These are phyloP conservation scores for Trypanosoma scelopori DNA, from an alignment of 208 protist species.

Conservation along the genomic window DNA sequence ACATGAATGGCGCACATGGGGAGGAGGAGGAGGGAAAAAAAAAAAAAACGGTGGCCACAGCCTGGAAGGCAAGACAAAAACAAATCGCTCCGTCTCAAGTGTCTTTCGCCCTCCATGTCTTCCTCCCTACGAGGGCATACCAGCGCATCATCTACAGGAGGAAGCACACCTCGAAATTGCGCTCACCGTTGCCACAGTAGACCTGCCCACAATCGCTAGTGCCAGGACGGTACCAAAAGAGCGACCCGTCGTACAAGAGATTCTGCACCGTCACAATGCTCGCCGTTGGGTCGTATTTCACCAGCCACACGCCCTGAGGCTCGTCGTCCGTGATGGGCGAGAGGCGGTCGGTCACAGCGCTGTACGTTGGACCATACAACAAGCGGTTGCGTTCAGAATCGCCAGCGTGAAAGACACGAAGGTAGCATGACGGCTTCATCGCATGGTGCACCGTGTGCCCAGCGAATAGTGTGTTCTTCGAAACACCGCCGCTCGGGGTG, in stretches of 20 bases:
- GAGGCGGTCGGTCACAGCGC: slow-evolving; percentile 77
- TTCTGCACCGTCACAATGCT: slow-evolving; percentile 86
- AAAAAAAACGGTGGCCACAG: no score
- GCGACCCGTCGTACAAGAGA: slow-evolving; percentile 75
- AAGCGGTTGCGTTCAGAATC: slow-evolving; percentile 47
- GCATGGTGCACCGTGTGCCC: slow-evolving; percentile 79
- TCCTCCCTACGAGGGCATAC: neutral
- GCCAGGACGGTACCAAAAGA: slow-evolving; percentile 87
- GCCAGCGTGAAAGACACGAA: slow-evolving; percentile 54
- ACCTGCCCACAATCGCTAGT: slow-evolving; percentile 80
- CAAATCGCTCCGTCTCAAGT: no score
- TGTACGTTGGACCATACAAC: slow-evolving; percentile 85
- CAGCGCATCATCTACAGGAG: slow-evolving; percentile 52
- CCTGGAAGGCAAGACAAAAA: slow-evolving; percentile 11
- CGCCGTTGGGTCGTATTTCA: slow-evolving; percentile 82
- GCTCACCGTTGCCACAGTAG: slow-evolving; percentile 84
- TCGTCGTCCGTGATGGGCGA: slow-evolving; percentile 85
- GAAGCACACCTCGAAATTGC: slow-evolving; percentile 88
- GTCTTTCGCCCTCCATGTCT: neutral
- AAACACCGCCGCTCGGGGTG: slow-evolving; percentile 25
- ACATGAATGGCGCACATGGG: neutral
- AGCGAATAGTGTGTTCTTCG: slow-evolving; percentile 68
- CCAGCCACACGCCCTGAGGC: slow-evolving; percentile 80
- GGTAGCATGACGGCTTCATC: slow-evolving; percentile 81
- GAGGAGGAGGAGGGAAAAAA: neutral